A percentile compares a stretch with the other conserved stretches of the same genome.
Evolutionary conservation across 2,329 filamentous ascomycete genomes (phyloP).

Genomic region (Aspergillus clavatus): DNA sequence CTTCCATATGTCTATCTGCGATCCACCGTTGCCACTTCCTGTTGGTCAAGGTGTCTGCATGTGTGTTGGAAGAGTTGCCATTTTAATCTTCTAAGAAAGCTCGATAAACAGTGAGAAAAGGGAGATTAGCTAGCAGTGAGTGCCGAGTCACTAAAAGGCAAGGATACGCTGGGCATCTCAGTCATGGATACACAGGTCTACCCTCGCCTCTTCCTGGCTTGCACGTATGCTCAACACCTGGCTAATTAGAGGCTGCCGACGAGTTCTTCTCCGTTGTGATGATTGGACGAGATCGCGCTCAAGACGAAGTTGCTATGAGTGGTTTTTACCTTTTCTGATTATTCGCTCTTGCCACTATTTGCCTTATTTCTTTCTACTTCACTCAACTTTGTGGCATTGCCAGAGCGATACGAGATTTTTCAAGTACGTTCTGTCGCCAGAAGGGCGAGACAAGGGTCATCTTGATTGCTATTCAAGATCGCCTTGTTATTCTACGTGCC

Average conservation of each 20-base stretch:
- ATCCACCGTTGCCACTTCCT: not conserved
- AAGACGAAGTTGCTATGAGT: slow-evolving; percentile 11
- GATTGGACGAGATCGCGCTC: slow-evolving; percentile 11
- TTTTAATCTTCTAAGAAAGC: slow-evolving; percentile 4
- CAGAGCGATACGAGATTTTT: slow-evolving; percentile 6
- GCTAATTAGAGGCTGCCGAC: slow-evolving; percentile 9
- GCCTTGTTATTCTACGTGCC: not conserved
- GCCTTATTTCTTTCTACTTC: slow-evolving; percentile 1
- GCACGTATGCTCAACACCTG: slow-evolving; percentile 4
- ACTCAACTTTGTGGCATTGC: slow-evolving; percentile 10
- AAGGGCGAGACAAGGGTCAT: not conserved
- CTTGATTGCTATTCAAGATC: not conserved
- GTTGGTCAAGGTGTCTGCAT: not conserved
- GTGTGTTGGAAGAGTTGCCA: slow-evolving; percentile 3
- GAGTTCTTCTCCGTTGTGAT: slow-evolving; percentile 10
- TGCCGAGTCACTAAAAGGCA: too few relatives aligned
- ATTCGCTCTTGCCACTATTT: slow-evolving; percentile 7
- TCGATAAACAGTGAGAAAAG: slow-evolving; percentile 7
- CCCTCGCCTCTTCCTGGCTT: slow-evolving; percentile 6
- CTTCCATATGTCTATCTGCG: not conserved
- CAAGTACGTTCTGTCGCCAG: not conserved
- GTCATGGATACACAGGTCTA: not conserved
- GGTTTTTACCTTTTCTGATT: slow-evolving; percentile 7
- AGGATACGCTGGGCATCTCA: too few relatives aligned
- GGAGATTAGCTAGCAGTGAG: slow-evolving; percentile 1